Base-by-base conservation (phyloP, 371 early-diverging fungal species). In the Haplosporangium sp. region DNA sequence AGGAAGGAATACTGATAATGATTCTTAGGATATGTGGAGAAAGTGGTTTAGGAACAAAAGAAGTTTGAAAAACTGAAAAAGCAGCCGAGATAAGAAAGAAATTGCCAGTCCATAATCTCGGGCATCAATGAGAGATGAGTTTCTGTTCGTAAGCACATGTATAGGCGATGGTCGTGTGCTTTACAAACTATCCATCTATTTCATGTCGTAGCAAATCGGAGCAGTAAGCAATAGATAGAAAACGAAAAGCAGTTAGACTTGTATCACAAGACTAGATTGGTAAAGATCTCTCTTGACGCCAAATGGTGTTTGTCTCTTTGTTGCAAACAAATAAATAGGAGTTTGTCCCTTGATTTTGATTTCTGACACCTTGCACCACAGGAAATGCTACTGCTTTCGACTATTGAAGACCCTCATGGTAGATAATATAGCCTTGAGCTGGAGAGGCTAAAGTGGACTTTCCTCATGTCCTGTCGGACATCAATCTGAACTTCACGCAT, bases 91-190 rank as follows among this genome's bases (percentile, higher is more conserved):
- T 38, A 45, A 19, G 20, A 34, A 38, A 42, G 34, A 67, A 20
- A 34, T 56, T 27, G 40, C 45, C 52, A 8, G 17, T 65, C 15
- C 10, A 15, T 7, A n/a, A n/a, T 5, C 10, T 39, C n/a, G 6
- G 7, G 6, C 39, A 17, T 34, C 34, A 13, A 56, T 40, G 57
- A 55, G 11, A 35, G 19, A 37, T 2, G 15, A 40, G 45, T 34
- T 9, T 17, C 38, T n/a, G 55, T 20, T 13, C 50, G 7, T 34
- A 67, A 67, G 60, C 67, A 67, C 61, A 67, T 67, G 67, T 48
- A 60, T 67, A 56, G 13, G 50, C 27, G 39, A 44, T 34, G 19
- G n/a, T 52, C 27, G 27, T 27, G 27, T 27, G 27, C 1, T 27
- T 27, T 20, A 7, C 20, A 7, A 17, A 45, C 50, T 40, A 38